Base-by-base conservation (phyloP, 2,329 filamentous ascomycete species). In the Aspergillus brasiliensis region DNA sequence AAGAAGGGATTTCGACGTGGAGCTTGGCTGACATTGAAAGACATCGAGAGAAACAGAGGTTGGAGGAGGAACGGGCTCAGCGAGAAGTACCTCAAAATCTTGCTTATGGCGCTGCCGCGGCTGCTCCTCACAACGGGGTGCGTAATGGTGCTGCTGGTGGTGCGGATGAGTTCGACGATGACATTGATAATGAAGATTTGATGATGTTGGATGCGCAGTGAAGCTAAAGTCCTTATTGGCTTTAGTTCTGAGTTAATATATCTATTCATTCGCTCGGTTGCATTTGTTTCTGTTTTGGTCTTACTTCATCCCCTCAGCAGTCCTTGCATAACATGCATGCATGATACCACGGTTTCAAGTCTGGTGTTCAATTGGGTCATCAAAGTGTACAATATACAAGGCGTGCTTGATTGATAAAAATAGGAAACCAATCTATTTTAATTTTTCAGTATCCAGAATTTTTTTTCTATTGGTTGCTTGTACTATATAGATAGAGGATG, bases 1-100 rank as follows among this genome's bases (percentile, higher is more conserved):
- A 96, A 71, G 93, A 97, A 66, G 95, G 94, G 0, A 91, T 97
- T 70, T 95, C 91, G 69, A 96, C 91, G 8, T 99, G 95, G 95
- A 92, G 89, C 60, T 80, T 91, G 42, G 84, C 86, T 60, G 92
- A 98, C 71, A 77, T 98, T 54, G 85, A 89, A 76, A 83, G 80
- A 52, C 90, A 97, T 77, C 72, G 75, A 21, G 72, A 71, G 48
- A 89, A 96, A 80, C 85, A 88, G 73, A 91, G 91, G 77, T 80
- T 86, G 67, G 89, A 91, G 61, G 80, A 88, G 63, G 88, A 91
- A 66, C 84, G 83, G 57, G 87, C 91, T 67, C 81, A 81, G 60
- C 86, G 88, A 80, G 64, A 90, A 65, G 72, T 66, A 49, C 65
- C 70, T 23, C 67, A 59, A 51, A 68, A 70, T 66, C 62, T 54